These are phyloP conservation scores for Leersia perrieri DNA, from an alignment of 176 grass and related monocot genomes.

Conservation along the genomic window DNA sequence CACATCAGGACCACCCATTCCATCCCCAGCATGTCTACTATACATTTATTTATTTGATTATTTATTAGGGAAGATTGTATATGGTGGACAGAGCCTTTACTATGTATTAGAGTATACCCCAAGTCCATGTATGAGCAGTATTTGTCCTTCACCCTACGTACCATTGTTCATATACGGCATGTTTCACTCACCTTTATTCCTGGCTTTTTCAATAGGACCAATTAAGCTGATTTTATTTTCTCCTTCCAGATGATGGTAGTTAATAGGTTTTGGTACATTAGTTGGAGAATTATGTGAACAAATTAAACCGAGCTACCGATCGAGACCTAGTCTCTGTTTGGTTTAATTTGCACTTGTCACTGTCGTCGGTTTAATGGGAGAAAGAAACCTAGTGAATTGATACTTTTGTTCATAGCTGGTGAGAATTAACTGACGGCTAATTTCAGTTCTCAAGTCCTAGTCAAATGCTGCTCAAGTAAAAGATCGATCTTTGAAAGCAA, in stretches of 20 bases:
- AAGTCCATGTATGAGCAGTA: neutral
- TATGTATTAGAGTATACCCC: constrained; percentile 28
- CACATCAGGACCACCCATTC: constrained; percentile 19
- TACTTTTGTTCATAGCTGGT: constrained; percentile 13
- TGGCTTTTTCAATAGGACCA: neutral
- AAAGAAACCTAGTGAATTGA: constrained; percentile 13
- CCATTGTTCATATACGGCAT: neutral
- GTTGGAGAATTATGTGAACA: neutral
- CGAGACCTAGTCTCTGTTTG: neutral
- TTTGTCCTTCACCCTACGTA: neutral
- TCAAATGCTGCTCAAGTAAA: constrained; percentile 4
- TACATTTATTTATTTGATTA: neutral
- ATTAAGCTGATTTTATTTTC: neutral
- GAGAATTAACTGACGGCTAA: neutral
- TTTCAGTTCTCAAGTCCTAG: constrained; percentile 18
- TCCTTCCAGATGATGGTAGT: neutral
- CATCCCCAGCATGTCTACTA: neutral
- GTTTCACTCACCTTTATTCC: neutral
- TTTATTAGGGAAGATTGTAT: neutral
- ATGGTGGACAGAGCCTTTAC: neutral
- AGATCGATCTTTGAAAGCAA: constrained; percentile 26
- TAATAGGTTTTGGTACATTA: neutral
- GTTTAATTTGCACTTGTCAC: constrained; percentile 14
- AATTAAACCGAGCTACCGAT: neutral
- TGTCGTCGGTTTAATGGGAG: neutral